A percentile compares a stretch with the other conserved stretches of the same genome.
These are phyloP conservation scores for Leucosporidium yakuticum DNA, from an alignment of 768 basidiomycete genomes.

Conservation along the genomic window DNA sequence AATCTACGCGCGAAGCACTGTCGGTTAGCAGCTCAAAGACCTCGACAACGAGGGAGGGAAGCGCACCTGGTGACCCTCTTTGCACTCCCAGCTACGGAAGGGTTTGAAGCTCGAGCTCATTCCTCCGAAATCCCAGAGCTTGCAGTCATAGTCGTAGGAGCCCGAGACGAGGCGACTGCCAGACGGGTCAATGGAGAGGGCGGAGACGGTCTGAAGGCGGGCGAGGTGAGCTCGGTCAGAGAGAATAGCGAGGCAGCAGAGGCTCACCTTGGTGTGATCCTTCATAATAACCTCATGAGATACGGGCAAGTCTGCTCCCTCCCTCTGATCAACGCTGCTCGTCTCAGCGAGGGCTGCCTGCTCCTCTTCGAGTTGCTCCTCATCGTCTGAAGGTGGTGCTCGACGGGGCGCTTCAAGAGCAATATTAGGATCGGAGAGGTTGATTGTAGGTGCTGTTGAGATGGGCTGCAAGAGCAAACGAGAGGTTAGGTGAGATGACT, in stretches of 20 bases:
- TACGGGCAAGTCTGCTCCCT: conserved; percentile 65
- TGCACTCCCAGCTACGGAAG: conserved; percentile 91
- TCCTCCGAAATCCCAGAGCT: conserved; percentile 98
- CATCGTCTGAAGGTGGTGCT: conserved; percentile 19
- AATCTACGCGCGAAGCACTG: conserved; percentile 51
- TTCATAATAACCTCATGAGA: conserved; percentile 88
- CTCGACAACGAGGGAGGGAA: background rate
- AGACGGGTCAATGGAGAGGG: conserved; percentile 83
- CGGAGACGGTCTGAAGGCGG: conserved; percentile 62
- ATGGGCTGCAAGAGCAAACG: no score
- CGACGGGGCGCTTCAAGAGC: background rate
- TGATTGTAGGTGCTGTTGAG: no score
- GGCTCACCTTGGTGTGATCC: conserved; percentile 72
- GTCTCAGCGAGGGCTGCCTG: conserved; percentile 43
- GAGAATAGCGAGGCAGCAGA: background rate
- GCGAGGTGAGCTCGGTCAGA: background rate
- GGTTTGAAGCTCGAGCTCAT: conserved; percentile 82
- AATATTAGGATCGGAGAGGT: no score
- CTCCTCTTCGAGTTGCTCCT: conserved; percentile 41
- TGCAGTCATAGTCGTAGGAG: conserved; percentile 95
- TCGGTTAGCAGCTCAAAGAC: background rate
- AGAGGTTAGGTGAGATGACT: no score
- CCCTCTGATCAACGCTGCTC: conserved; percentile 41
- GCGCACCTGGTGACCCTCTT: conserved; percentile 20
- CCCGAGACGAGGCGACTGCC: conserved; percentile 87